phyloP scores from a whole-genome alignment of 2,329 filamentous ascomycete genomes.

The Phyllosticta citribraziliensis region DNA sequence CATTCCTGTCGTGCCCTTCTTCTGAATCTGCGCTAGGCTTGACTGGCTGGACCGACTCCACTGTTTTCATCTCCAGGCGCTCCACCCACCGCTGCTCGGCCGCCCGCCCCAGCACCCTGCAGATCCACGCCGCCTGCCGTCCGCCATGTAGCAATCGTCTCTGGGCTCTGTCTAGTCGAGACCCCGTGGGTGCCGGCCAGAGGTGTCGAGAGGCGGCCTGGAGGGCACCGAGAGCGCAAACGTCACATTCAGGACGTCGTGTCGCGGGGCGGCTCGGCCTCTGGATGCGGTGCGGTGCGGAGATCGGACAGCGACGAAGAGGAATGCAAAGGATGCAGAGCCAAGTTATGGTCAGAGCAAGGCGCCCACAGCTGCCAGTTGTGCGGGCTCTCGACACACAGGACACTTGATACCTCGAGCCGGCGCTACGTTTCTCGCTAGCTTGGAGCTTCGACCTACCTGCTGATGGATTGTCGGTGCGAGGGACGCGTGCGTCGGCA shows the following conservation, averaged over 20 bases:
- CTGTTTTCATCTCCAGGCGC: slow-evolving; percentile 9
- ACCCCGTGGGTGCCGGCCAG: background rate
- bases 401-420: background rate
- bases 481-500: background rate
- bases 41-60: slow-evolving; percentile 6
- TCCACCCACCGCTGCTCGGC: slow-evolving; percentile 9
- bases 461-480: background rate
- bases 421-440: background rate
- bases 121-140: slow-evolving; percentile 6
- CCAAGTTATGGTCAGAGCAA: background rate
- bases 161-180: background rate
- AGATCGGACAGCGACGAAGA: slow-evolving; percentile 2
- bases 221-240: background rate
- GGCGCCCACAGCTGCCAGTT: background rate
- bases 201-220: background rate
- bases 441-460: background rate
- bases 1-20: background rate
- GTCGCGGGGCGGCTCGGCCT: slow-evolving; percentile 2
- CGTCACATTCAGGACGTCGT: background rate
- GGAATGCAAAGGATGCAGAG: background rate
- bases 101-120: slow-evolving; percentile 8
- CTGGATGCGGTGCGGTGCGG: background rate
- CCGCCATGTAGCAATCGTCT: background rate
- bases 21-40: background rate
- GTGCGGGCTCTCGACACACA: background rate